phyloP scores from a whole-genome alignment of 1,284 basidiomycete species.

The Cutaneotrichosporon arboriforme region DNA sequence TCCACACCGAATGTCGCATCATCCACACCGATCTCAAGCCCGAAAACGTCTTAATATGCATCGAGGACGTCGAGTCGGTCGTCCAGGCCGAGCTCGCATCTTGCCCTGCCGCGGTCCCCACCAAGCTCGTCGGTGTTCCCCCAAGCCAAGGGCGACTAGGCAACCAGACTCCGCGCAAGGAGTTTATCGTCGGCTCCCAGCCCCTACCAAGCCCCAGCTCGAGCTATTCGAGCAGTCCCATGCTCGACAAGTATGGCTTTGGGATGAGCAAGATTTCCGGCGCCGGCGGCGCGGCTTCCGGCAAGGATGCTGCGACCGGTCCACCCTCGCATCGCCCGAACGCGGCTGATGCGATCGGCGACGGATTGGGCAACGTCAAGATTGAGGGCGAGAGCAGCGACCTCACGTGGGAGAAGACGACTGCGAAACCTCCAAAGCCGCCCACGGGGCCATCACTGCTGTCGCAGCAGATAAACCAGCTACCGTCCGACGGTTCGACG shows the following conservation, averaged over 20 bases:
- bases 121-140: slow-evolving; percentile 86
- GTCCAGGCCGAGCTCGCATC: slow-evolving; percentile 76
- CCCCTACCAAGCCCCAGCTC: slow-evolving; percentile 75
- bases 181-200: slow-evolving; percentile 92
- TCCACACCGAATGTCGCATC: slow-evolving; percentile 92
- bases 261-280: slow-evolving; percentile 69
- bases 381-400: slow-evolving; percentile 51
- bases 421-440: slow-evolving; percentile 36
- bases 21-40: slow-evolving; percentile 97
- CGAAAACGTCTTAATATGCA: slow-evolving; percentile 95
- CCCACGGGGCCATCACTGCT: slow-evolving; percentile 67
- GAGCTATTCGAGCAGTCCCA: slow-evolving; percentile 67
- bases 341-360: slow-evolving; percentile 52
- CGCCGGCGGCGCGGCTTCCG: slow-evolving; percentile 20
- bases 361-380: slow-evolving; percentile 61
- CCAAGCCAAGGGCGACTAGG: slow-evolving; percentile 93
- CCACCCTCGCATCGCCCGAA: not conserved
- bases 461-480: slow-evolving; percentile 64
- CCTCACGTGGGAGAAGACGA: slow-evolving; percentile 56
- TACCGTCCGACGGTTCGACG: not conserved
- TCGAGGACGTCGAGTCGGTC: slow-evolving; percentile 93
- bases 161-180: slow-evolving; percentile 89
- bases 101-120: slow-evolving; percentile 57
- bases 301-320: slow-evolving; percentile 22
- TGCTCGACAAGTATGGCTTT: slow-evolving; percentile 87